phyloP scores from a whole-genome alignment of 148 eudicot species.

The Hydrangea macrophylla region DNA sequence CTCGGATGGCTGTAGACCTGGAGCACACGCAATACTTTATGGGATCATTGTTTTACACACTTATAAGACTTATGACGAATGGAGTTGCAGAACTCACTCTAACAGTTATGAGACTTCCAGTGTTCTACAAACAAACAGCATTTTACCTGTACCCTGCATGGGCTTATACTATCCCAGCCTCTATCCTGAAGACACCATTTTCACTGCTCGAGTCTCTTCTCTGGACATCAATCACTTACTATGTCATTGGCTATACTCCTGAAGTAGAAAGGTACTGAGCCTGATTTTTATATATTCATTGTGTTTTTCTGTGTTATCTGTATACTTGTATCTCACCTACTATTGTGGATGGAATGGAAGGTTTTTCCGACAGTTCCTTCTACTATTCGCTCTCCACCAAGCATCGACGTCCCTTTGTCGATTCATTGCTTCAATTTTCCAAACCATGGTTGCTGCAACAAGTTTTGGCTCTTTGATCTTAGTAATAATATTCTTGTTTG shows the following conservation, averaged over 20 bases:
- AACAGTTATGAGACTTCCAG: slow-evolving; percentile 54
- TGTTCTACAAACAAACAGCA: slow-evolving; percentile 69
- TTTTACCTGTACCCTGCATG: slow-evolving; percentile 69
- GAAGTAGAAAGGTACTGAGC: slow-evolving; percentile 51
- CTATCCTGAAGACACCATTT: slow-evolving; percentile 56
- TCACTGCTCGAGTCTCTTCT: slow-evolving; percentile 48
- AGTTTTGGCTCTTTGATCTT: slow-evolving; percentile 26
- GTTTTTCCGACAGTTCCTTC: slow-evolving; percentile 44
- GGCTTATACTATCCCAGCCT: slow-evolving; percentile 67
- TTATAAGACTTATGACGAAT: slow-evolving; percentile 50
- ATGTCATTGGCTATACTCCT: slow-evolving; percentile 65
- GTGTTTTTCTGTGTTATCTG: background rate
- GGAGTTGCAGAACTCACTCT: slow-evolving; percentile 62
- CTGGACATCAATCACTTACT: slow-evolving; percentile 64
- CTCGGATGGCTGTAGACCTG: slow-evolving; percentile 47
- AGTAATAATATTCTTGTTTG: slow-evolving; percentile 33
- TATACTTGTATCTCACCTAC: background rate
- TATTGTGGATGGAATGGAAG: slow-evolving; percentile 20
- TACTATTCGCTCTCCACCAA: slow-evolving; percentile 39
- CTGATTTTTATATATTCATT: background rate
- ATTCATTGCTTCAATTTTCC: slow-evolving; percentile 46
- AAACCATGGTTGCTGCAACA: slow-evolving; percentile 39
- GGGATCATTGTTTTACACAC: slow-evolving; percentile 56
- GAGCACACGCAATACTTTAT: slow-evolving; percentile 38
- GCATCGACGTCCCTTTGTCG: slow-evolving; percentile 48